Evolutionary conservation across 2,329 filamentous ascomycete species (phyloP).

Genomic region (Aureobasidium subglaciale): DNA sequence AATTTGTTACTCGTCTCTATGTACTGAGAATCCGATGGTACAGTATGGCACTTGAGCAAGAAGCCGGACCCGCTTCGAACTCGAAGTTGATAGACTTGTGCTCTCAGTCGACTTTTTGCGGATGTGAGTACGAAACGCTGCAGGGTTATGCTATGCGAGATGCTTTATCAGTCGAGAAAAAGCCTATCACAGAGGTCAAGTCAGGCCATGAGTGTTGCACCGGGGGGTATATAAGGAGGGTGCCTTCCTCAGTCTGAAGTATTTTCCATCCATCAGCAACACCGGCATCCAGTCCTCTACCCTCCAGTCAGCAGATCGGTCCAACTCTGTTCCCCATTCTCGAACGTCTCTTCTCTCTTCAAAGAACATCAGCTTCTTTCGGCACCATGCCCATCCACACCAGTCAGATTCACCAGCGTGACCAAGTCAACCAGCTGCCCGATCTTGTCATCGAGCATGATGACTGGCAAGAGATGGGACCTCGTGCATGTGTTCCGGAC

Average conservation of each 20-base stretch:
- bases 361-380: not conserved
- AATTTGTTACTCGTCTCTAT: constrained; percentile 6
- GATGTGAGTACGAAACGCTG: constrained; percentile 2
- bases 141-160: constrained; percentile 8
- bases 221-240: constrained; percentile 1
- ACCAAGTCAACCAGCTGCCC: constrained; percentile 22
- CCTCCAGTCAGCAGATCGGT: not conserved
- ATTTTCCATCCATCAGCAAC: not conserved
- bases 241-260: not conserved
- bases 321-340: not conserved
- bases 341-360: not conserved
- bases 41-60: constrained; percentile 4
- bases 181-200: constrained; percentile 6
- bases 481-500: constrained; percentile 21
- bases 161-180: constrained; percentile 12
- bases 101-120: not conserved
- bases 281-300: not conserved
- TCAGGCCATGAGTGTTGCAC: not conserved
- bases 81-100: not conserved
- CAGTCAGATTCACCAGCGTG: constrained; percentile 5
- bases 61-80: not conserved
- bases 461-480: constrained; percentile 23
- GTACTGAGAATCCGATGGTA: not conserved
- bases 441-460: constrained; percentile 14
- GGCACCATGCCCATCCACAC: constrained; percentile 3